Evolutionary conservation across 2,329 filamentous ascomycete species (phyloP).

Genomic region (Colletotrichum sp.): DNA sequence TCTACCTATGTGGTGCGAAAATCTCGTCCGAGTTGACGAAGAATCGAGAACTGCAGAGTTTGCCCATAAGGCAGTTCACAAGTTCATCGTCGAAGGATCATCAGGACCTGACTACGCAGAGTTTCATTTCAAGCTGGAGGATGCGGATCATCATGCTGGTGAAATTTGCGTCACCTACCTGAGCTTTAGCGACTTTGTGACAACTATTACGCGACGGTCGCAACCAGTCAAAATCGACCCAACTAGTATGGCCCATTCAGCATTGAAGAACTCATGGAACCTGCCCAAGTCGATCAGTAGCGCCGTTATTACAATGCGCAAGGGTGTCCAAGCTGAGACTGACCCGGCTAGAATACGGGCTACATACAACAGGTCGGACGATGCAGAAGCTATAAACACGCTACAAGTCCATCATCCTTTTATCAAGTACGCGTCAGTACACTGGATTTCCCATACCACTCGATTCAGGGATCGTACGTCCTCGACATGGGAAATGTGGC

Average conservation of each 20-base stretch:
- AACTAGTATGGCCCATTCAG: neutral
- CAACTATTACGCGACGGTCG: neutral
- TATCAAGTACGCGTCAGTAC: neutral
- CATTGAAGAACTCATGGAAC: neutral
- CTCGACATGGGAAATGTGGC: neutral
- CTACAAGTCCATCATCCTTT: neutral
- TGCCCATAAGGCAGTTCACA: neutral
- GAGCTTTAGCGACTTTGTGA: neutral
- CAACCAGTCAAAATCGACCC: neutral
- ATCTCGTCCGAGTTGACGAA: neutral
- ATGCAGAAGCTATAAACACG: neutral
- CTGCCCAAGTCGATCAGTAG: neutral
- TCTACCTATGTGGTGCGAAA: neutral
- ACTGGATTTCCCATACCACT: neutral
- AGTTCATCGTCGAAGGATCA: neutral
- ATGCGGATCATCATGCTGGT: neutral
- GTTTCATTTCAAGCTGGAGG: neutral
- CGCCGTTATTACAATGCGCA: neutral
- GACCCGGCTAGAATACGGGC: neutral
- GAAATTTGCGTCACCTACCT: neutral
- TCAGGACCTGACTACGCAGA: neutral
- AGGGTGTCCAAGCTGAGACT: neutral
- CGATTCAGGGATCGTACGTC: fast-evolving
- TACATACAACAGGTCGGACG: neutral
- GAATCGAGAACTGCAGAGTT: neutral